phyloP scores from a whole-genome alignment of 192 early-diverging fungal genomes.

The Coemansia sp. region DNA sequence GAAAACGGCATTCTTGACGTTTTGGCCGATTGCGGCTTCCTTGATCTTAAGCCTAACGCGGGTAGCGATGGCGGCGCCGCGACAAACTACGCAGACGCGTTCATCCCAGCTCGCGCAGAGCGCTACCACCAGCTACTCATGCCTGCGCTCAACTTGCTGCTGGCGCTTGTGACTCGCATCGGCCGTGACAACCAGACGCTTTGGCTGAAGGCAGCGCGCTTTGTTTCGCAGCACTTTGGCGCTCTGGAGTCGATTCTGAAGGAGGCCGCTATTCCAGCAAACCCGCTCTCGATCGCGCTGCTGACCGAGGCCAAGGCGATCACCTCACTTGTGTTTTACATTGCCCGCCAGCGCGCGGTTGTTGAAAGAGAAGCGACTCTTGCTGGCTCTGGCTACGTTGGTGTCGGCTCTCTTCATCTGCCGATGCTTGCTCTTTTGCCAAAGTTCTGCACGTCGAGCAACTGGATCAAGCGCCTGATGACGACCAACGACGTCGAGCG shows the following conservation, averaged over 20 bases:
- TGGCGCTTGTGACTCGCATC: conserved; percentile 46
- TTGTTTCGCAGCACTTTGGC: conserved; percentile 43
- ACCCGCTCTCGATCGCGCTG: conserved; percentile 33
- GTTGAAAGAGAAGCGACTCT: conserved; percentile 47
- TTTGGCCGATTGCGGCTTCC: conserved; percentile 66
- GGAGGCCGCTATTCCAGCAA: conserved; percentile 26
- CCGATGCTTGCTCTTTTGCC: conserved; percentile 46
- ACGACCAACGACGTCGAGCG: conserved; percentile 50
- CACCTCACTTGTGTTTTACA: conserved; percentile 32
- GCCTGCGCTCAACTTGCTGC: conserved; percentile 61
- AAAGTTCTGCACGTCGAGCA: conserved; percentile 32
- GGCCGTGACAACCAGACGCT: conserved; percentile 51
- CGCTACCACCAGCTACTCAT: conserved; percentile 63
- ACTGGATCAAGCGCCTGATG: conserved; percentile 33
- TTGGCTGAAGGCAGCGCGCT: conserved; percentile 50
- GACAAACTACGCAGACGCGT: conserved; percentile 38
- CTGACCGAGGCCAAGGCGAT: conserved; percentile 42
- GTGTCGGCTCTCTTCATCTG: conserved; percentile 39
- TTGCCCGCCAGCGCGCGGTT: conserved; percentile 50
- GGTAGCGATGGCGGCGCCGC: conserved; percentile 8
- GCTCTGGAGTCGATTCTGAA: conserved; percentile 43
- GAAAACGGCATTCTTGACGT: conserved; percentile 77
- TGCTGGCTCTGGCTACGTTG: conserved; percentile 41
- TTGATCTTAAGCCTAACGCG: conserved; percentile 61
- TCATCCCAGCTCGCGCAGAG: conserved; percentile 49